phyloP scores from a whole-genome alignment of 2,329 filamentous ascomycete species.

The Ascochyta lentis region DNA sequence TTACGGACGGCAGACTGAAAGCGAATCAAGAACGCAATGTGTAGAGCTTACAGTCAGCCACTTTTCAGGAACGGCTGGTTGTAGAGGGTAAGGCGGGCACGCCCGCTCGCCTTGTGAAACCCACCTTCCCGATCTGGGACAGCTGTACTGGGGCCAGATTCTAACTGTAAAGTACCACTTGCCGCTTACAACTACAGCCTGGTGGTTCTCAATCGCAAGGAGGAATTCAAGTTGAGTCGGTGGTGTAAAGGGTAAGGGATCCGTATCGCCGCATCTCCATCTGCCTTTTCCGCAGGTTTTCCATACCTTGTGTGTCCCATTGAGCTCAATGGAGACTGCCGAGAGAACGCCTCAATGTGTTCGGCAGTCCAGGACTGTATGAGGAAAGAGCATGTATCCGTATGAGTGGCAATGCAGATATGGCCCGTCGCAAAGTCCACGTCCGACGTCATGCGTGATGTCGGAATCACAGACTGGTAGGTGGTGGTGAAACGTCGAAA shows the following conservation, averaged over 20 bases:
- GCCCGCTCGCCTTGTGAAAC: constrained; percentile 15
- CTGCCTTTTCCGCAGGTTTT: constrained; percentile 2
- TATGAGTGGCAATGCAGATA: too few species aligned
- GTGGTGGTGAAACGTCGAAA: too few species aligned
- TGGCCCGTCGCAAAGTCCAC: too few species aligned
- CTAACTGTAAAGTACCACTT: constrained; percentile 1
- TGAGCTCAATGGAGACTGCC: not conserved
- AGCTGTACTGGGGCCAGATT: constrained; percentile 5
- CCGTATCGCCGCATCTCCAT: not conserved
- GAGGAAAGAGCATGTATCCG: not conserved
- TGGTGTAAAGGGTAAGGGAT: not conserved
- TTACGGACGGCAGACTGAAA: constrained; percentile 2
- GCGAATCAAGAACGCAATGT: constrained; percentile 10
- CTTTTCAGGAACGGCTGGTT: constrained; percentile 6
- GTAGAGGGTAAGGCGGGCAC: constrained; percentile 5
- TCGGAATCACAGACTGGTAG: too few species aligned
- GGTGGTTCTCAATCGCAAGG: not conserved
- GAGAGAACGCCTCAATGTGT: not conserved
- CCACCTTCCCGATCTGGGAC: constrained; percentile 17
- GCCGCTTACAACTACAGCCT: constrained; percentile 2
- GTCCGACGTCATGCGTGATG: too few species aligned
- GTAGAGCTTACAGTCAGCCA: constrained; percentile 12
- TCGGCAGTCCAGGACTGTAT: not conserved
- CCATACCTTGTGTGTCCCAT: not conserved
- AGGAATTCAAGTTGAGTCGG: not conserved